phyloP scores from a whole-genome alignment of 2,329 filamentous ascomycete species.

The Alternaria conjuncta region DNA sequence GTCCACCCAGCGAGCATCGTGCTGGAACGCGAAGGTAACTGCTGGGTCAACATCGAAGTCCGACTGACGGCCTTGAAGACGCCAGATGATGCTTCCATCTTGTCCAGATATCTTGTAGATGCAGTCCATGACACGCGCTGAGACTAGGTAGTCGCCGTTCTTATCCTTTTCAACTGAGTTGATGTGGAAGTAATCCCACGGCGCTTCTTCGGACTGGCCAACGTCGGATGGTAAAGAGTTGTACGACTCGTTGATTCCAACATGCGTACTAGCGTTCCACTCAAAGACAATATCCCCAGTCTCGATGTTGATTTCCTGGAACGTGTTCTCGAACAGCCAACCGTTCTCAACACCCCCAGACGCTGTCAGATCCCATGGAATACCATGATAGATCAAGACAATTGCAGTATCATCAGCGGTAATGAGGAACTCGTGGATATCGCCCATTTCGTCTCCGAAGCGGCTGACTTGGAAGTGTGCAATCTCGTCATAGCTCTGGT shows the following conservation, averaged over 20 bases:
- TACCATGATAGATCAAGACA: constrained; percentile 50
- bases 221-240: constrained; percentile 25
- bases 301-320: constrained; percentile 55
- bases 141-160: constrained; percentile 29
- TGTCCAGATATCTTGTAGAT: constrained; percentile 25
- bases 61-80: constrained; percentile 30
- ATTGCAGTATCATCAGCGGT: constrained; percentile 53
- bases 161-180: constrained; percentile 43
- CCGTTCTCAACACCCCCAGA: constrained; percentile 45
- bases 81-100: constrained; percentile 33
- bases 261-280: constrained; percentile 49
- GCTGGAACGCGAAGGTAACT: constrained; percentile 24
- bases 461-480: constrained; percentile 18
- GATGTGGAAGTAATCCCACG: constrained; percentile 52
- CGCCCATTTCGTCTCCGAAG: constrained; percentile 27
- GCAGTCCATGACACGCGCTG: constrained; percentile 23
- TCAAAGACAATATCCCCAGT: constrained; percentile 50
- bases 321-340: constrained; percentile 54
- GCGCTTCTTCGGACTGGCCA: constrained; percentile 34
- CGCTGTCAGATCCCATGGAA: constrained; percentile 47
- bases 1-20: constrained; percentile 30
- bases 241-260: constrained; percentile 34
- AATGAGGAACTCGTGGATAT: constrained; percentile 56
- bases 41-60: constrained; percentile 21
- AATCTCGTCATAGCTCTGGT: constrained; percentile 26